Percentiles rank a stretch among this genome's conserved stretches.
phyloP scores from a whole-genome alignment of 169 alveolate genomes.

The Cryptosporidium ubiquitum region DNA sequence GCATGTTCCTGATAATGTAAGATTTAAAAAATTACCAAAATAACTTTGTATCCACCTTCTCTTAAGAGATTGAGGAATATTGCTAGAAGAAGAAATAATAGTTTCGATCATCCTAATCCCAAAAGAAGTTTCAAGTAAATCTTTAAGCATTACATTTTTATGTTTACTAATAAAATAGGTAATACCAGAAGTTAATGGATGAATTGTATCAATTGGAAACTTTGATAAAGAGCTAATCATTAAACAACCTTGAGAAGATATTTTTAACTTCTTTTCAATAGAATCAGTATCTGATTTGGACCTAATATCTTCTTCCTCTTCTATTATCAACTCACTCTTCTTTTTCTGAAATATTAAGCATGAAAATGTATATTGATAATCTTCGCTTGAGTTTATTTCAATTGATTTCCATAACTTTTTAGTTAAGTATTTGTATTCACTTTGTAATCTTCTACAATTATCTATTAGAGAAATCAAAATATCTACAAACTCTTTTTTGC shows the following conservation, averaged over 20 bases:
- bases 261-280: neutral
- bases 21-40: conserved; percentile 26
- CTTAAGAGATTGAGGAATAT: conserved; percentile 32
- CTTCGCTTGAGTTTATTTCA: conserved; percentile 48
- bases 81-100: conserved; percentile 12
- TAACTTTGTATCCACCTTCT: conserved; percentile 58
- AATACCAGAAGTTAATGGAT: conserved; percentile 52
- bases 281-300: neutral
- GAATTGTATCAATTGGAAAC: conserved; percentile 63
- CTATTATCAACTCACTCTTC: conserved; percentile 3
- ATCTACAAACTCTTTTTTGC: conserved; percentile 26
- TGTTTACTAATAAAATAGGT: conserved; percentile 40
- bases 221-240: conserved; percentile 48
- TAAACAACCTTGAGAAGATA: conserved; percentile 46
- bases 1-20: conserved; percentile 21
- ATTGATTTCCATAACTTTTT: conserved; percentile 53
- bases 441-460: conserved; percentile 52
- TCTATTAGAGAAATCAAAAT: conserved; percentile 40
- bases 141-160: conserved; percentile 15
- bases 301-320: neutral
- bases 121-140: conserved; percentile 3
- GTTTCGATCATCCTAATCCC: conserved; percentile 54
- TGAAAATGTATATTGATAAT: conserved; percentile 56
- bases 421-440: conserved; percentile 44
- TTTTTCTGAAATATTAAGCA: conserved; percentile 44